Evolutionary conservation across 2,329 filamentous ascomycete genomes (phyloP), one percentile per base, ranked within the genome.

Genomic region (Xylariaceae sp.): DNA sequence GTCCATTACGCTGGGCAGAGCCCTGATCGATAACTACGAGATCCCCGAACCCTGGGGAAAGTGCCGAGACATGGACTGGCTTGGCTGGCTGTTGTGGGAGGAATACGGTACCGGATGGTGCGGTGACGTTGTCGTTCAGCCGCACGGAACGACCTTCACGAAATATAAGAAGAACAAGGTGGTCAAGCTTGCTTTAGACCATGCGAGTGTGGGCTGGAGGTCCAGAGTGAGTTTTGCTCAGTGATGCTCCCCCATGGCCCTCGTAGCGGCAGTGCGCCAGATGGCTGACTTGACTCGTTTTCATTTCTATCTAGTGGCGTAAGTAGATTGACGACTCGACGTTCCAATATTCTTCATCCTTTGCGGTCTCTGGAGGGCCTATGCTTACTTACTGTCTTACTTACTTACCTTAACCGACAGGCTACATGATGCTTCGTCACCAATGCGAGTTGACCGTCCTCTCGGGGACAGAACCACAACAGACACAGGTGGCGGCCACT

Each of bases 191-290:
- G 30, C 42, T 27, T 3, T 47, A 26, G 19, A 19, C 0, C 39
- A 54, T 30, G 42, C 51, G 4, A 7, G 0, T 2, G 1, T n/a
- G 1, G 47, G 51, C 2, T 50, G 31, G 47, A 11, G 8, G 32
- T 4, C 11, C 5, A 51, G 51, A 12, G 55, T 57, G 41, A 54
- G 51, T 57, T n/a, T 27, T 41, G 9, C 6, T 12, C 19, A 19
- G 19, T 41, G 30, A 12, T 27, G 19, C 1, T 19, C 12, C 2
- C 27, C 34, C 40, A 6, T 29, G 19, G 31, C 35, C n/a, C 26
- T 19, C 19, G 3, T 1, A 5, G 11, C 12, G 6, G 39, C n/a
- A 19, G 39, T n/a, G 6, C 12, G n/a, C 3, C 7, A 8, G 19
- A 26, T 51, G 51, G 12, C 30, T 30, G 26, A 39, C 37, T 26